Percentiles rank a stretch among this genome's conserved stretches.
Conservation (phyloP, 352 stramenopile genomes). For the Globisporangium okanoganense region DNA sequence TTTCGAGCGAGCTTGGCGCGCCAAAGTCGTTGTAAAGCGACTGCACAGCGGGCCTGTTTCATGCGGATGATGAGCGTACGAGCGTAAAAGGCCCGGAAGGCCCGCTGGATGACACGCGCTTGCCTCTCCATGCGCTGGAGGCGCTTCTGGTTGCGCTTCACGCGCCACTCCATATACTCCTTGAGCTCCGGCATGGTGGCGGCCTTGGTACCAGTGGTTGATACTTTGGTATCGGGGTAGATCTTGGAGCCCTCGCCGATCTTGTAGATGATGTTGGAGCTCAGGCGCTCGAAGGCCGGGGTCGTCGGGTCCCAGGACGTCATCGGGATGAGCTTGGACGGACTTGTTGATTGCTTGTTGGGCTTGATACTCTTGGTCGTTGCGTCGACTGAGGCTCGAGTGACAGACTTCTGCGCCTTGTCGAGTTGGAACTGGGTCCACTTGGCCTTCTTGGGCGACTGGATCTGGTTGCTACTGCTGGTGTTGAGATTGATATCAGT, state of each 20-base stretch:
- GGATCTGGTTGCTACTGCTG: conserved; percentile 23
- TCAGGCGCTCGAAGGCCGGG: conserved; percentile 86
- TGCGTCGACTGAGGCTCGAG: conserved; percentile 1
- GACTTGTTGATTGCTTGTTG: background rate
- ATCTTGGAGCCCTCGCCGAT: conserved; percentile 82
- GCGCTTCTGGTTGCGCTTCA: conserved; percentile 92
- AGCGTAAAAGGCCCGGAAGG: conserved; percentile 87
- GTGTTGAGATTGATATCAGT: background rate
- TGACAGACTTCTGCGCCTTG: conserved; percentile 15
- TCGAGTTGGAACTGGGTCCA: conserved; percentile 45
- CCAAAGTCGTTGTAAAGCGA: conserved; percentile 87
- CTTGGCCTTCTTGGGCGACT: conserved; percentile 27
- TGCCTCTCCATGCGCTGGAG: conserved; percentile 84
- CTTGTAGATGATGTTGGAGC: conserved; percentile 83
- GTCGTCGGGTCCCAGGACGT: conserved; percentile 65
- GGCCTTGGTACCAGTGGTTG: background rate
- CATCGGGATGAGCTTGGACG: conserved; percentile 32
- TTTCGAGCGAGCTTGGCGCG: conserved; percentile 76
- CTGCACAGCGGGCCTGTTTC: conserved; percentile 66
- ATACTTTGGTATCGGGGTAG: conserved; percentile 49
- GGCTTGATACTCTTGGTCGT: background rate
- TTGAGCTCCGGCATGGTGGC: conserved; percentile 74
- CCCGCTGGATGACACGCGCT: conserved; percentile 86
- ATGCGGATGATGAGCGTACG: conserved; percentile 77
- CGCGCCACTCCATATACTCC: conserved; percentile 96